Conservation (phyloP, 1,139 yeast genomes). For the Taphrina communis region DNA sequence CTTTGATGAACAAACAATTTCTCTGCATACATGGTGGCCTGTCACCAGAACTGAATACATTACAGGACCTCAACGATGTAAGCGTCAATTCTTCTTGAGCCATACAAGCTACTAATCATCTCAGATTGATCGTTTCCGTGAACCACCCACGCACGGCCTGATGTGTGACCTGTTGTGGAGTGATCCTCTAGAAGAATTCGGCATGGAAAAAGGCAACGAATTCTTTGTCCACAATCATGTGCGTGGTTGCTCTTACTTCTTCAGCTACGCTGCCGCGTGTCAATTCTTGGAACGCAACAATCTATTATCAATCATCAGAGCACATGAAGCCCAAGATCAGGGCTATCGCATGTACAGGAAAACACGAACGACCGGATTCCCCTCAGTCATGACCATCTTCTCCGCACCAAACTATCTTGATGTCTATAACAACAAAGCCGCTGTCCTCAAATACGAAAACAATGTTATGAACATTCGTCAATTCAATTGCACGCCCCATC, state of each 20-base stretch:
- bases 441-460: conserved; percentile 86
- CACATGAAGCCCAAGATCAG: conserved; percentile 98
- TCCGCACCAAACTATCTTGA: conserved; percentile 97
- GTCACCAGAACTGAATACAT: conserved; percentile 76
- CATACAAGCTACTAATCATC: background rate
- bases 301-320: conserved; percentile 81
- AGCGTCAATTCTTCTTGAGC: background rate
- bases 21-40: conserved; percentile 98
- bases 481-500: conserved; percentile 88
- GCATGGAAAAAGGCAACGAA: conserved; percentile 65
- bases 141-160: conserved; percentile 91
- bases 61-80: conserved; percentile 63
- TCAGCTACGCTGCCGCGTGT: conserved; percentile 83
- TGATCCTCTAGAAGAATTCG: conserved; percentile 90
- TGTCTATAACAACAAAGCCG: conserved; percentile 93
- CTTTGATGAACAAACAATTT: conserved; percentile 91
- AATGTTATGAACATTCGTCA: conserved; percentile 90
- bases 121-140: conserved; percentile 70
- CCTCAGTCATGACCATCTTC: conserved; percentile 87
- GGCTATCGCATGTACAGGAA: conserved; percentile 87
- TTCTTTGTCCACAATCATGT: conserved; percentile 72
- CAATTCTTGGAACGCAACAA: conserved; percentile 80
- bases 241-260: conserved; percentile 92
- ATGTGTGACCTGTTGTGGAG: conserved; percentile 98
- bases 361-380: conserved; percentile 88